A percentile compares a stretch with the other conserved stretches of the same genome.
Evolutionary conservation across 371 early-diverging fungal genomes (phyloP).

Genomic region (Mortierella sp.): DNA sequence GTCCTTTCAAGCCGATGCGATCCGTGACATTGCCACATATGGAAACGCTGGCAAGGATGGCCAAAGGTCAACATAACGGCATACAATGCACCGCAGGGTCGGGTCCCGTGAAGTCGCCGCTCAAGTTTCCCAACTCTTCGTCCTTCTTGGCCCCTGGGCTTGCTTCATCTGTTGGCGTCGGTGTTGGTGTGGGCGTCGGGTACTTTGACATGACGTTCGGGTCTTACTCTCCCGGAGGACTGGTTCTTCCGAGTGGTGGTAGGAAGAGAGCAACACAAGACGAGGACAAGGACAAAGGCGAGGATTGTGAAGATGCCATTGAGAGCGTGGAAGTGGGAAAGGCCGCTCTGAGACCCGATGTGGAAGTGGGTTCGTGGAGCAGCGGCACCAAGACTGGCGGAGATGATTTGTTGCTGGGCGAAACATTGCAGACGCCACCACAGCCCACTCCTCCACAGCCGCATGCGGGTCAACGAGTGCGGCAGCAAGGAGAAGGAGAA

Average conservation of each 20-base stretch:
- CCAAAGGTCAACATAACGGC: neutral
- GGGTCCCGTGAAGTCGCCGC: constrained; percentile 9
- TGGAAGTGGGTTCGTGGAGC: neutral
- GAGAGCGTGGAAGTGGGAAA: neutral
- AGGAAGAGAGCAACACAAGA: neutral
- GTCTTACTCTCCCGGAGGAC: constrained; percentile 29
- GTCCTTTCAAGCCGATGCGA: constrained; percentile 6
- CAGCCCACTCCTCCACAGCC: neutral
- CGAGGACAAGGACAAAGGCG: neutral
- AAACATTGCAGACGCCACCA: neutral
- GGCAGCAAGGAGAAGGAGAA: neutral
- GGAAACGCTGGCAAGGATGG: constrained; percentile 18
- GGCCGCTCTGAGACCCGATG: neutral
- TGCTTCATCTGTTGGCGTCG: neutral
- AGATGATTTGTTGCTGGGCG: neutral
- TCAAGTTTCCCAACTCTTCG: constrained; percentile 25
- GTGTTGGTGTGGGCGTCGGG: neutral
- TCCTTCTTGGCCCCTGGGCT: neutral
- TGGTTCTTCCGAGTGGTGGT: constrained; percentile 4
- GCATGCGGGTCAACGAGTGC: neutral
- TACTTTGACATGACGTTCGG: constrained; percentile 3
- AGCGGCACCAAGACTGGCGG: neutral
- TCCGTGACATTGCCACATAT: constrained; percentile 28
- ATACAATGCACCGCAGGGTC: constrained; percentile 22
- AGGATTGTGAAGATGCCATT: neutral